phyloP scores from a whole-genome alignment of 192 early-diverging fungal species.

The Diversispora eburnea region DNA sequence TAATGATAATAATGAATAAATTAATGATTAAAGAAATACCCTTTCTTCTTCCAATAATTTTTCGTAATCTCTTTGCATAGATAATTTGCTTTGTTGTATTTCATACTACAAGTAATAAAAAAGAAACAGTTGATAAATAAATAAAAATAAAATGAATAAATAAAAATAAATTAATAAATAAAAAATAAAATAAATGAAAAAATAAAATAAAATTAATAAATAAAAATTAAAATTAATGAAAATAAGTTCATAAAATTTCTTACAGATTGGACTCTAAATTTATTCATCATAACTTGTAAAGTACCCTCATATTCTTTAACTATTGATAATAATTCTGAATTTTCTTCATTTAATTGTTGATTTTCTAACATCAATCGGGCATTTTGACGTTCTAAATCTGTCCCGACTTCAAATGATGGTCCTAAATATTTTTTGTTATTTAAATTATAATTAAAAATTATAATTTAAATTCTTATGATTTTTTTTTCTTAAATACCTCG shows the following conservation, averaged over 20 bases:
- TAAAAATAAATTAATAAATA: neutral
- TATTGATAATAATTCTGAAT: conserved; percentile 11
- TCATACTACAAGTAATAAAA: too few species aligned
- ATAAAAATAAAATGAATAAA: neutral
- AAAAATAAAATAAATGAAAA: neutral
- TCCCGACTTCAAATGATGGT: conserved; percentile 20
- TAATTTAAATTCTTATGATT: neutral
- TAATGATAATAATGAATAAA: too few species aligned
- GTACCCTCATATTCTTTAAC: conserved; percentile 29
- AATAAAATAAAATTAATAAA: neutral
- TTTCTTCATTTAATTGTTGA: conserved; percentile 24
- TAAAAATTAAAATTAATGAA: neutral
- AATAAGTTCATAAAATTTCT: neutral
- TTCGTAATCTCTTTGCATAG: conserved; percentile 24
- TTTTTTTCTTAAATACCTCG: conserved; percentile 6
- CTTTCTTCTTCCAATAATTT: conserved; percentile 11
- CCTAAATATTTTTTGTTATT: neutral
- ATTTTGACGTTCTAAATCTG: conserved; percentile 23
- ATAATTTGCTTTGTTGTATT: conserved; percentile 27
- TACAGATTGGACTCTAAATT: conserved; percentile 26
- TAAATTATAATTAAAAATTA: neutral
- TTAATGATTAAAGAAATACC: neutral
- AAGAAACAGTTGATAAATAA: neutral
- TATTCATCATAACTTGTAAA: conserved; percentile 22
- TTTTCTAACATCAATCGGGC: conserved; percentile 14